These are phyloP conservation scores for Hypoxylon crocopeplum DNA, from an alignment of 495 filamentous ascomycete genomes.

Conservation along the genomic window DNA sequence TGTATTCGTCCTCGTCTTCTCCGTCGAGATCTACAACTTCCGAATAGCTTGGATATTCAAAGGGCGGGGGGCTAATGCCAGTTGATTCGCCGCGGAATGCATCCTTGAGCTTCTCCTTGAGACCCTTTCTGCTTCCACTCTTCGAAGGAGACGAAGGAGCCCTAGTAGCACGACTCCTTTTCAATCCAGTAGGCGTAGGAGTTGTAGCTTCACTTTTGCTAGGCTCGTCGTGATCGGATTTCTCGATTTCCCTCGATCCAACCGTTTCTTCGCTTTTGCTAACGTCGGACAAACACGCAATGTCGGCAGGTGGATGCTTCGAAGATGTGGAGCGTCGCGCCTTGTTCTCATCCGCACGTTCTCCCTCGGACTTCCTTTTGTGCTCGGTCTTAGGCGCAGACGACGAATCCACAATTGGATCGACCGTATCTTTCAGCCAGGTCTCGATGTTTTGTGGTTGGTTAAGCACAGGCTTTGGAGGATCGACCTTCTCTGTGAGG, in stretches of 20 bases:
- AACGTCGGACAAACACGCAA: conserved; percentile 9
- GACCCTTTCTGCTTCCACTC: conserved; percentile 43
- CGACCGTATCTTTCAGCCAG: conserved; percentile 75
- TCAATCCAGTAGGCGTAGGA: conserved; percentile 47
- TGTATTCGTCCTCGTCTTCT: conserved; percentile 35
- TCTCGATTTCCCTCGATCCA: conserved; percentile 17
- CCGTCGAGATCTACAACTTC: conserved; percentile 44
- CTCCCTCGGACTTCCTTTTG: conserved; percentile 26
- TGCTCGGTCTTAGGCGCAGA: conserved; percentile 43
- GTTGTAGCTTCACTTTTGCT: conserved; percentile 38
- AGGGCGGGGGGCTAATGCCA: conserved; percentile 48
- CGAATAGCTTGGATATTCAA: conserved; percentile 52
- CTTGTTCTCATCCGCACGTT: conserved; percentile 35
- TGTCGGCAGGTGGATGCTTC: conserved; percentile 17
- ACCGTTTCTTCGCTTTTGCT: conserved; percentile 13
- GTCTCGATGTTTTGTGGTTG: conserved; percentile 71
- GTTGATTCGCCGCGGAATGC: conserved; percentile 63
- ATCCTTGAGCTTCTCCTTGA: conserved; percentile 59
- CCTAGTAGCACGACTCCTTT: conserved; percentile 57
- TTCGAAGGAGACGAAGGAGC: conserved; percentile 50
- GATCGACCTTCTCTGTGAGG: conserved; percentile 58
- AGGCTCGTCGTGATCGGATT: conserved; percentile 28
- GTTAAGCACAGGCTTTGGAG: conserved; percentile 53
- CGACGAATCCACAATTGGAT: conserved; percentile 71
- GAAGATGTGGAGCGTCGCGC: conserved; percentile 19